phyloP scores from a whole-genome alignment of 2,329 filamentous ascomycete species.

The Arachnomyces sp. region DNA sequence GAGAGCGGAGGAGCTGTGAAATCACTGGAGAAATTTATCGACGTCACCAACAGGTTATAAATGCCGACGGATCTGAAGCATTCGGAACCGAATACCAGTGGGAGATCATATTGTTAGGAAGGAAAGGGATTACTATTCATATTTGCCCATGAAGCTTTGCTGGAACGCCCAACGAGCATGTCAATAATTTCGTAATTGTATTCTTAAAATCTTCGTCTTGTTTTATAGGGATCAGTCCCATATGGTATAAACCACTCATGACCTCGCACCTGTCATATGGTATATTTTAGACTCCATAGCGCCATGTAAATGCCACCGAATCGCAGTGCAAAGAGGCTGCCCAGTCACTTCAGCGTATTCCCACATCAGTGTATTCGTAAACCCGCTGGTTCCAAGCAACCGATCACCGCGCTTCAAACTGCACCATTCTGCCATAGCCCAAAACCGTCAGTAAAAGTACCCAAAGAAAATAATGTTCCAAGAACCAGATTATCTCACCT shows the following conservation, averaged over 20 bases:
- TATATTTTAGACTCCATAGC: conserved; percentile 8
- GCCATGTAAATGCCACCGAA: conserved; percentile 11
- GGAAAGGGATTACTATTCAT: neutral
- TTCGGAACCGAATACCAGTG: conserved; percentile 10
- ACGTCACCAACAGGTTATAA: conserved; percentile 58
- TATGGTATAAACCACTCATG: no score
- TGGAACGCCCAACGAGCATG: no score
- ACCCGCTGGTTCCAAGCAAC: conserved; percentile 1
- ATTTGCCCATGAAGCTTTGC: no score
- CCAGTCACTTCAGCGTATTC: conserved; percentile 3
- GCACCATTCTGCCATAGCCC: conserved; percentile 67
- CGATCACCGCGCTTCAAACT: conserved; percentile 83
- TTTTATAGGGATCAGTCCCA: no score
- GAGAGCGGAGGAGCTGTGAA: conserved; percentile 77
- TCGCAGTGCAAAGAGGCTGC: conserved; percentile 1
- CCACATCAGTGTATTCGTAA: conserved; percentile 13
- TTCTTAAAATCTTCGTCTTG: no score
- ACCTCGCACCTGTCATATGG: no score
- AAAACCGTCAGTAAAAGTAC: conserved; percentile 5
- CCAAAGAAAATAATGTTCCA: neutral
- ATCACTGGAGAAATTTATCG: conserved; percentile 75
- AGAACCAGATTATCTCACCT: conserved; percentile 53
- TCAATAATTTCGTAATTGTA: no score
- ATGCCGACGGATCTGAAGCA: neutral
- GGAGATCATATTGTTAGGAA: conserved; percentile 13